Evolutionary conservation across 2,329 filamentous ascomycete species (phyloP).

Genomic region (Colletotrichum sp.): DNA sequence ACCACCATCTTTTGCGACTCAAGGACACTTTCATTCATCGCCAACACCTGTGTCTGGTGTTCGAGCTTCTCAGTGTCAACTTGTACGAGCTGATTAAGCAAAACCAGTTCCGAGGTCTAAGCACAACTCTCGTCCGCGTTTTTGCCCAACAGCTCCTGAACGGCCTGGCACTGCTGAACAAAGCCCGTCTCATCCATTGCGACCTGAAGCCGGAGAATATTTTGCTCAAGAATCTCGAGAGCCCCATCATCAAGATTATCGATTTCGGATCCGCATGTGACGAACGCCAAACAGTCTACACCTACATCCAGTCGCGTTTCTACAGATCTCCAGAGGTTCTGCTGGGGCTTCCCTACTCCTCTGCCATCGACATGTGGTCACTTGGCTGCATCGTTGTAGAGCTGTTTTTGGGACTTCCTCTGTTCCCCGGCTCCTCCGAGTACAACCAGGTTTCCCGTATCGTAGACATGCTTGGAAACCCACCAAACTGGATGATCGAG

Average conservation of each 20-base stretch:
- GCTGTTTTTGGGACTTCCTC: constrained; percentile 88
- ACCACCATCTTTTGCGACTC: constrained; percentile 91
- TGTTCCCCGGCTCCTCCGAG: constrained; percentile 97
- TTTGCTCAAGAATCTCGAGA: constrained; percentile 95
- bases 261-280: constrained; percentile 99
- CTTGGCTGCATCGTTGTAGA: constrained; percentile 98
- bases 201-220: constrained; percentile 99
- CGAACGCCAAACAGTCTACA: constrained; percentile 97
- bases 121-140: constrained; percentile 94
- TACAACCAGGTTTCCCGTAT: constrained; percentile 98
- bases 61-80: constrained; percentile 96
- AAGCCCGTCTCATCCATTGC: constrained; percentile 95
- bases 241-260: constrained; percentile 99
- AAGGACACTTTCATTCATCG: constrained; percentile 99
- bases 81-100: constrained; percentile 99
- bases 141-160: constrained; percentile 97
- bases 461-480: constrained; percentile 96
- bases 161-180: constrained; percentile 89
- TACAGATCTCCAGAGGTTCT: constrained; percentile 97
- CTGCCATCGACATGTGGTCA: constrained; percentile 99
- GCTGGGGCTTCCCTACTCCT: constrained; percentile 95
- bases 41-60: constrained; percentile 95
- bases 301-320: constrained; percentile 98
- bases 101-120: constrained; percentile 96
- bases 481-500: constrained; percentile 98